Base-by-base conservation (phyloP, 1,284 basidiomycete genomes). In the Porogramme epimiltina region DNA sequence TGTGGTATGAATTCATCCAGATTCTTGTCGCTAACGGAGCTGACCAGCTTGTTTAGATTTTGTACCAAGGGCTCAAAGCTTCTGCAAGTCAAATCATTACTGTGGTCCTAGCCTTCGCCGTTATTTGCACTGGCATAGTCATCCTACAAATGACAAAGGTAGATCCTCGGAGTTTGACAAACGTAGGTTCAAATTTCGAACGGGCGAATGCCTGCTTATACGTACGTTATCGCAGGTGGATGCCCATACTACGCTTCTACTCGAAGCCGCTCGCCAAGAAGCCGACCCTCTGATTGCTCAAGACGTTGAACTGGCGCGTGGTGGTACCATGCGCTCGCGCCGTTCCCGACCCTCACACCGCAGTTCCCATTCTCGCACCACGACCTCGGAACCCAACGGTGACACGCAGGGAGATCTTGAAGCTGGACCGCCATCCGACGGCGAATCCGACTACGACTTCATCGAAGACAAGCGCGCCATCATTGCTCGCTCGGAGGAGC, bases 141-240 rank as follows among this genome's bases (percentile, higher is more conserved):
- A 73, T 89, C 26, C 72, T 89, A 10, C 86, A 89, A 60, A 78
- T 89, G 70, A 84, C 82, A 55, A 89, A 89, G 62, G 72, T 80
- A 38, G 78, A 81, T 50, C 78, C 79, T 0, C 68, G 73, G 13
- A 67, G 72, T 39, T 71, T 84, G 11, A 43, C 60, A 9, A 65
- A 67, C 53, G 63, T 66, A 49, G 24, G 63, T 48, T 11, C 15
- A 31, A 8, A 8, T 31, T 13, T 31, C 28, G 6, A 13, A 31
- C 13, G 28, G n/a, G n/a, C n/a, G n/a, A n/a, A 31, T 31, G 6
- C 13, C 8, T 13, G 28, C 28, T 13, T 6, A 13, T 31, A 3
- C 37, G 33, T 22, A 20, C 11, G 8, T 2, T 24, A 13, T 5
- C 10, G 0, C 23, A 67, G 66, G 64, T 67, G 20, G 66, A 67